These are phyloP conservation scores for Garcileccinum viscosum DNA, from an alignment of 1,284 basidiomycete species.

Conservation along the genomic window DNA sequence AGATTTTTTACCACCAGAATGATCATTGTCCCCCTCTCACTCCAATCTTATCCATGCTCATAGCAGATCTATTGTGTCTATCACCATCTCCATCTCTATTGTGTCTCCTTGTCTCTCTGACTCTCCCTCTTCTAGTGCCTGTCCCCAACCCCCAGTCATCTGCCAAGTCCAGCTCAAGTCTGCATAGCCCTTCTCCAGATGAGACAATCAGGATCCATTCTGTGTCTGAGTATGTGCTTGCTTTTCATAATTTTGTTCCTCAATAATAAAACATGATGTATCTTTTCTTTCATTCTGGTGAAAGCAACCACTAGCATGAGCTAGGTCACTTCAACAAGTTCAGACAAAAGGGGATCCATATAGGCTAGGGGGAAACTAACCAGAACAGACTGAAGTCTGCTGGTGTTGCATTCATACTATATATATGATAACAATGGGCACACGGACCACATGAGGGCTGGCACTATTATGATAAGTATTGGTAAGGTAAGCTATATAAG, in stretches of 20 bases:
- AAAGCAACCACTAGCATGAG: no score
- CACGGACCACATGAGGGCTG: no score
- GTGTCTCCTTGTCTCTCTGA: slow-evolving; percentile 58
- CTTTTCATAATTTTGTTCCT: slow-evolving; percentile 87
- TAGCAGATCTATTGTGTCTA: slow-evolving; percentile 60
- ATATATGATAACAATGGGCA: no score
- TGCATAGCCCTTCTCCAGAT: slow-evolving; percentile 46
- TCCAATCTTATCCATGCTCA: slow-evolving; percentile 42
- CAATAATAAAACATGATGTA: slow-evolving; percentile 80
- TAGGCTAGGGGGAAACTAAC: no score
- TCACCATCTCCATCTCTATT: slow-evolving; percentile 60
- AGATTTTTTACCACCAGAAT: slow-evolving; percentile 12
- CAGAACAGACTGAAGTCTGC: no score
- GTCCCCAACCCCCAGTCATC: no score
- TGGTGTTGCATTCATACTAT: no score
- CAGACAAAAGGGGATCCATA: no score
- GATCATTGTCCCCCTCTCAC: slow-evolving; percentile 10
- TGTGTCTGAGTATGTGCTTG: slow-evolving; percentile 73
- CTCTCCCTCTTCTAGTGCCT: slow-evolving; percentile 46
- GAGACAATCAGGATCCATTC: slow-evolving; percentile 49
- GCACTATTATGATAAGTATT: no score
- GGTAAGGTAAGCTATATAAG: no score
- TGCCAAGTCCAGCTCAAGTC: slow-evolving; percentile 25
- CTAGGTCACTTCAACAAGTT: no score
- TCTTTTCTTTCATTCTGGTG: slow-evolving; percentile 88